Percentiles rank a stretch among this genome's conserved stretches.
Evolutionary conservation across 2,329 filamentous ascomycete species (phyloP).

Genomic region (Neofusicoccum umdonicola): DNA sequence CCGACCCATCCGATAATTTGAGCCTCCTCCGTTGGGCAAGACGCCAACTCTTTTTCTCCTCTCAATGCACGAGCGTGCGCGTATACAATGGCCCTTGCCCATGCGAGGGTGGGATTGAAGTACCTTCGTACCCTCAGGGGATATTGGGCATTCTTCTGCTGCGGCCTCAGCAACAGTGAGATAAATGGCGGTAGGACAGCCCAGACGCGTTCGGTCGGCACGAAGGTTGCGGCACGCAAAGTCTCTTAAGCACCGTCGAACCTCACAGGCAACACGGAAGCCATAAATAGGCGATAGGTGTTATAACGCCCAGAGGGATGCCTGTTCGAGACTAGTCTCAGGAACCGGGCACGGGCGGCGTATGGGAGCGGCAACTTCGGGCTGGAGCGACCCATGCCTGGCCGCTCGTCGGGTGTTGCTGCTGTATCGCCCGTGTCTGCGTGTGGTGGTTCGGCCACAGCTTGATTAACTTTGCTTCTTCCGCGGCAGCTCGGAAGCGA

Average conservation of each 20-base stretch:
- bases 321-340: neutral
- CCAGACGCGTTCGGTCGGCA: neutral
- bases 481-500: slow-evolving; percentile 6
- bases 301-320: neutral
- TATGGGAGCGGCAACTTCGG: neutral
- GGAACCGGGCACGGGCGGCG: neutral
- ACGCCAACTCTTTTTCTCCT: neutral
- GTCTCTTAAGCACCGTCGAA: neutral
- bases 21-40: neutral
- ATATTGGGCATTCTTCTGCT: neutral
- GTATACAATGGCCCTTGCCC: neutral
- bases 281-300: neutral
- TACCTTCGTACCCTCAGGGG: neutral
- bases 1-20: neutral
- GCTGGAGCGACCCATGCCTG: neutral
- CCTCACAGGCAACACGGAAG: neutral
- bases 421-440: neutral
- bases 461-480: slow-evolving; percentile 11
- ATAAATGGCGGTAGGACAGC: neutral
- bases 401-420: neutral
- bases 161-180: neutral
- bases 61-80: neutral
- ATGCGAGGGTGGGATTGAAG: neutral
- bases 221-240: neutral
- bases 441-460: neutral